Evolutionary conservation across 176 grass and related monocot species (phyloP), one percentile per base, ranked within the genome.

Genomic region (Eleusine coracana): DNA sequence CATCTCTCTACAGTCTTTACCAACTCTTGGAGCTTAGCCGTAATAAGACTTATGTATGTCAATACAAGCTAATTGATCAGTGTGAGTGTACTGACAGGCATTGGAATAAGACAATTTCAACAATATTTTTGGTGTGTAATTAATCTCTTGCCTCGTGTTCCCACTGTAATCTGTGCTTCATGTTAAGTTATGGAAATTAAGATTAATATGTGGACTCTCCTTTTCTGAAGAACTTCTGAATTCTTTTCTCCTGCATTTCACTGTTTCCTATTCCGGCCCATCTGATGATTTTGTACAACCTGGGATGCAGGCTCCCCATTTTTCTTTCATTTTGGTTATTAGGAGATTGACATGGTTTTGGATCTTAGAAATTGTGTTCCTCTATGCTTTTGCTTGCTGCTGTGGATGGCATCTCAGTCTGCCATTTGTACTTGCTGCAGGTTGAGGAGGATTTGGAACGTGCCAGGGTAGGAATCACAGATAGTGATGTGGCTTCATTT

Each of bases 361-460:
- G 10, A 50, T 50, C 48, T 50, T 50, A 50, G 3, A 50, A 50
- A 13, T 50, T 50, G 48, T 16, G 48, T 50, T 50, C 48, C 12
- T 50, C 13, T 51, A 38, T 68, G 39, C 6, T 42, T 67, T 8
- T 75, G 16, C 46, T 73, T 44, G 15, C 60, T n/a, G 13, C 62
- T 36, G 23, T 45, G 61, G 15, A 67, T 40, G 41, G 6, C 16
- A 42, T 55, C 59, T 59, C 27, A 88, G 25, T 67, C 12, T 78
- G 49, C 8, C 3, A 18, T 38, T 71, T 94, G 1, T 75, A 44
- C 77, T n/a, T 52, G 7, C 7, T 86, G 67, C 62, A 99, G 96
- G 80, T 96, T 42, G 93, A 99, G 70, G 96, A 99, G 71, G 91
- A 96, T 61, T 77, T 99, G 70, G 92, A 90, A 66, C 82, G 93